Evolutionary conservation across 192 early-diverging fungal species (phyloP).

Genomic region (Coemansia sp.): DNA sequence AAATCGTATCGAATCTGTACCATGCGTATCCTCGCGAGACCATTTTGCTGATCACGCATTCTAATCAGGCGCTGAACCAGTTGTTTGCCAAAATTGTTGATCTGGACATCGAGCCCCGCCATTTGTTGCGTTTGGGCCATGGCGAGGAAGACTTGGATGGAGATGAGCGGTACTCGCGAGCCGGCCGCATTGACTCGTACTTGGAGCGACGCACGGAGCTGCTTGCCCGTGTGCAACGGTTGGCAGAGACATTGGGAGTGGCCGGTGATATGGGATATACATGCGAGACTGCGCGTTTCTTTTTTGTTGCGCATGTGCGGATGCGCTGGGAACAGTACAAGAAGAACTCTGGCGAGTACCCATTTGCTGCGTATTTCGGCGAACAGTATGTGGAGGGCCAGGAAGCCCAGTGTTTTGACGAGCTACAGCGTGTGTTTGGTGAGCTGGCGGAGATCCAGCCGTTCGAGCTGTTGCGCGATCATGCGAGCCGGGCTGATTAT

Average conservation of each 20-base stretch:
- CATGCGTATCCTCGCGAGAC: conserved; percentile 87
- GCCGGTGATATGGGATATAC: conserved; percentile 85
- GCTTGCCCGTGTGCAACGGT: conserved; percentile 70
- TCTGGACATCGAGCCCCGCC: conserved; percentile 89
- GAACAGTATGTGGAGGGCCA: conserved; percentile 30
- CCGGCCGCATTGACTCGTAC: conserved; percentile 91
- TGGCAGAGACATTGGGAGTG: conserved; percentile 75
- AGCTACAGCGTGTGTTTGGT: conserved; percentile 77
- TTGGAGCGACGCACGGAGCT: conserved; percentile 76
- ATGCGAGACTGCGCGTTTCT: conserved; percentile 91
- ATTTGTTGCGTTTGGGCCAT: conserved; percentile 92
- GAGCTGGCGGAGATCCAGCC: conserved; percentile 89
- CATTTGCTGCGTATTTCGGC: conserved; percentile 79
- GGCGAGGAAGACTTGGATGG: conserved; percentile 88
- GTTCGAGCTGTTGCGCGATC: conserved; percentile 85
- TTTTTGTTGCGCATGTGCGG: conserved; percentile 76
- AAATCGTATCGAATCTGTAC: conserved; percentile 94
- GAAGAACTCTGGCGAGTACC: conserved; percentile 61
- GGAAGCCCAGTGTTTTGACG: conserved; percentile 77
- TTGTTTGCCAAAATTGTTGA: conserved; percentile 94
- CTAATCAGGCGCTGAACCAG: conserved; percentile 98
- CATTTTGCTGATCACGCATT: conserved; percentile 91
- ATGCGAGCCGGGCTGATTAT: conserved; percentile 83
- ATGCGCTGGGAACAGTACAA: conserved; percentile 75
- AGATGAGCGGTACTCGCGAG: conserved; percentile 82